phyloP scores from a whole-genome alignment of 2,329 filamentous ascomycete genomes.

The Trichophyton benhamiae region DNA sequence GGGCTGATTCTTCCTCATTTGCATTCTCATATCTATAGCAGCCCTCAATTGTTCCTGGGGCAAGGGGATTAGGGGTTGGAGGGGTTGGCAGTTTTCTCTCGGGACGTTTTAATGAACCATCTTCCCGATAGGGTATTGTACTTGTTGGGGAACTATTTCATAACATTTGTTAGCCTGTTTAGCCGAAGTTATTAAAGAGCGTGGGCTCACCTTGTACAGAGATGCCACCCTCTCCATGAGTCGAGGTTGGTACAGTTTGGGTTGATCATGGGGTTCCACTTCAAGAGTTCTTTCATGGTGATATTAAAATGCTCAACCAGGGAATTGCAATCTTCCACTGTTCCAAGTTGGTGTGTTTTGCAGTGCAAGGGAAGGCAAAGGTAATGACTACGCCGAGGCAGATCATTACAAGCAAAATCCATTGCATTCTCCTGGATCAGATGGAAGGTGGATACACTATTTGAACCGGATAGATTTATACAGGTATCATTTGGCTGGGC shows the following conservation, averaged over 20 bases:
- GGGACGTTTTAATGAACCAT: neutral
- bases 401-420: constrained; percentile 13
- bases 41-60: neutral
- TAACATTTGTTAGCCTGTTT: neutral
- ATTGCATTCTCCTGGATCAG: neutral
- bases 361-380: neutral
- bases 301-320: neutral
- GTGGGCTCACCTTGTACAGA: neutral
- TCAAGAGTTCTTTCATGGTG: neutral
- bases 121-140: neutral
- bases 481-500: neutral
- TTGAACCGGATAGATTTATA: neutral
- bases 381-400: neutral
- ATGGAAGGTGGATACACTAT: neutral
- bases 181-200: neutral
- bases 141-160: neutral
- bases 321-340: neutral
- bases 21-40: neutral
- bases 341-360: neutral
- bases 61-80: neutral
- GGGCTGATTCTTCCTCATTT: neutral
- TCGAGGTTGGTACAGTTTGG: neutral
- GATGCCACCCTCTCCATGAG: neutral
- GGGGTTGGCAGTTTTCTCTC: neutral
- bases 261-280: neutral